Evolutionary conservation across 2,329 filamentous ascomycete genomes (phyloP), one percentile per base, ranked within the genome.

Genomic region (Phyllosticta citriasiana): DNA sequence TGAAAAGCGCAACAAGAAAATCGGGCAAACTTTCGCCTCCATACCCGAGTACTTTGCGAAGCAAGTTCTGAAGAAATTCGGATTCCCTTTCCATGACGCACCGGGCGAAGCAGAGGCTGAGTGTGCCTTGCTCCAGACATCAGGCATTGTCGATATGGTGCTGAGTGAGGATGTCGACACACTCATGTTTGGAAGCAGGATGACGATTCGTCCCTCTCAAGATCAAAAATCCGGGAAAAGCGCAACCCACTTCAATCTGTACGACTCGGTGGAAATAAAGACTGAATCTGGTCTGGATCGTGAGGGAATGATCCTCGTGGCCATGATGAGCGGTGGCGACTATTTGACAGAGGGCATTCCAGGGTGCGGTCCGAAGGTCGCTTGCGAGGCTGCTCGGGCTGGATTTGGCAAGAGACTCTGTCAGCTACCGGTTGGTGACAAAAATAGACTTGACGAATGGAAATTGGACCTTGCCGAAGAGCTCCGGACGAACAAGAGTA

Each of bases 111-210:
- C 93, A 2, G 94, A 99, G 72, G 94, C 94, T 1, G 94, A 99
- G 75, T 99, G 94, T 66, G 94, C 94, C 0, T 76, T 94, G 16
- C 75, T 99, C 2, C 92, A 99, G 70, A 81, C 82, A 63, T 82
- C 87, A 54, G 61, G 58, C 0, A 79, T 96, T 8, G 92, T 96
- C 0, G 94, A 99, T 73, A 93, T 90, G 0, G 94, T 97, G 1
- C 79, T 99, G 67, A 97, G 90, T 72, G 92, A 99, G 72, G 94
- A 99, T 78, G 91, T 97, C 53, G 94, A 99, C 71, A 94, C 93
- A 1, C 83, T 97, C 68, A 97, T 97, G 93, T 97, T 97, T 76
- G 94, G 94, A 1, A 94, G 91, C 65, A 86, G 83, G 0, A 76
- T 84, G 47, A 93, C 88, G 0, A 76, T 97, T 52, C 83, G 91